Conservation (phyloP, 208 protist genomes). For the Wallacemonas collosoma region DNA sequence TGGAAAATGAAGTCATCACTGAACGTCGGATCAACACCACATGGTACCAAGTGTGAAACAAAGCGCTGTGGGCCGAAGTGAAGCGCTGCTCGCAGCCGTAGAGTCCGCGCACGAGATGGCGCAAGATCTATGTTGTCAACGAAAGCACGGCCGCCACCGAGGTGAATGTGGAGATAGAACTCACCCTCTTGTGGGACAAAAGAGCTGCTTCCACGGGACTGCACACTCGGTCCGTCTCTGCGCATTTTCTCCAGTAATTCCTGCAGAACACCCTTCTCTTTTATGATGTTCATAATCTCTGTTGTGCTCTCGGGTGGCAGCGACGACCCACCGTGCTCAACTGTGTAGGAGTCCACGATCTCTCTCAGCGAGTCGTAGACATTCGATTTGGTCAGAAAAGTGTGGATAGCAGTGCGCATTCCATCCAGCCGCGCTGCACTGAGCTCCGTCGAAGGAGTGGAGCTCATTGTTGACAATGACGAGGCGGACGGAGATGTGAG, state of each 20-base stretch:
- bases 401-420: slow-evolving; percentile 81
- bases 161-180: slow-evolving; percentile 79
- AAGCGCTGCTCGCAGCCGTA: slow-evolving; percentile 63
- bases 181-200: slow-evolving; percentile 34
- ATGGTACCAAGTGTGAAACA: slow-evolving; percentile 42
- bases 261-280: slow-evolving; percentile 85
- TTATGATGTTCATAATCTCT: slow-evolving; percentile 84
- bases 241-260: slow-evolving; percentile 52
- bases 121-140: slow-evolving; percentile 87
- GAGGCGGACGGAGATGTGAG: slow-evolving; percentile 19
- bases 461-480: slow-evolving; percentile 18
- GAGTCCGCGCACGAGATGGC: slow-evolving; percentile 28
- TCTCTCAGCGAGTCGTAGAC: slow-evolving; percentile 90
- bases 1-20: slow-evolving; percentile 90
- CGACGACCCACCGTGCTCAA: slow-evolving; percentile 49
- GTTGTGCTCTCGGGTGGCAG: slow-evolving; percentile 38
- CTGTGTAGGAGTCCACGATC: slow-evolving; percentile 87
- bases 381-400: slow-evolving; percentile 76
- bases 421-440: slow-evolving; percentile 55
- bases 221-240: slow-evolving; percentile 18
- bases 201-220: not conserved
- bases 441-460: slow-evolving; percentile 21
- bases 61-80: slow-evolving; percentile 92
- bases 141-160: slow-evolving; percentile 89
- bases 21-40: slow-evolving; percentile 69